These are phyloP conservation scores for Aspergillus candidus DNA, from an alignment of 2,329 filamentous ascomycete genomes.

Conservation along the genomic window DNA sequence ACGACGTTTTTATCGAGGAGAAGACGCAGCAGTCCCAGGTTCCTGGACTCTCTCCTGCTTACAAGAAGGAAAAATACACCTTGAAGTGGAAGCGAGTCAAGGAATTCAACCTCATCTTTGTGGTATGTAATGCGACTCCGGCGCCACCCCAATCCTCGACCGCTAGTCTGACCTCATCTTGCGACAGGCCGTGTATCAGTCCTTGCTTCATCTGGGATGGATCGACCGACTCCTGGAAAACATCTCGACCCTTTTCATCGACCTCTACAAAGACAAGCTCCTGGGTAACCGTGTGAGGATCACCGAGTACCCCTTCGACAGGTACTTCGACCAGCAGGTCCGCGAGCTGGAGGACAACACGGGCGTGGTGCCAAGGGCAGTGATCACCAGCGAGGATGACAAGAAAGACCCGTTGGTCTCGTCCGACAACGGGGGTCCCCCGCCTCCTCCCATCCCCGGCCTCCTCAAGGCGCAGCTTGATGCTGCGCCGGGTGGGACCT, in stretches of 20 bases:
- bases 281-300: slow-evolving; percentile 72
- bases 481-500: slow-evolving; percentile 42
- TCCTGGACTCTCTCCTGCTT: slow-evolving; percentile 61
- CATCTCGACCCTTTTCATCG: slow-evolving; percentile 83
- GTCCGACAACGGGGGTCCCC: slow-evolving; percentile 46
- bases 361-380: slow-evolving; percentile 41
- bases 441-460: slow-evolving; percentile 48
- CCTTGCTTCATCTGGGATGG: slow-evolving; percentile 90
- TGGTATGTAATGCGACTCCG: slow-evolving; percentile 52
- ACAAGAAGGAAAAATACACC: slow-evolving; percentile 88
- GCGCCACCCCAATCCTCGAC: slow-evolving; percentile 2
- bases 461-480: slow-evolving; percentile 47
- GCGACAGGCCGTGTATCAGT: slow-evolving; percentile 85
- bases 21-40: slow-evolving; percentile 58
- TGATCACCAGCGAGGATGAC: slow-evolving; percentile 33
- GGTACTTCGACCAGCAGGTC: slow-evolving; percentile 92
- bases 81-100: slow-evolving; percentile 90
- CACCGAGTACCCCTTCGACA: slow-evolving; percentile 78
- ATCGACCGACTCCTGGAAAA: slow-evolving; percentile 95
- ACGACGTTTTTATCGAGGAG: slow-evolving; percentile 96
- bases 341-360: slow-evolving; percentile 57
- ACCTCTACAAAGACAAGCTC: slow-evolving; percentile 82
- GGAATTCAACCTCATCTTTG: slow-evolving; percentile 90
- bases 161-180: slow-evolving; percentile 13
- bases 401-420: slow-evolving; percentile 44